phyloP scores from a whole-genome alignment of 352 stramenopile species.

The Lagenidium sp. region DNA sequence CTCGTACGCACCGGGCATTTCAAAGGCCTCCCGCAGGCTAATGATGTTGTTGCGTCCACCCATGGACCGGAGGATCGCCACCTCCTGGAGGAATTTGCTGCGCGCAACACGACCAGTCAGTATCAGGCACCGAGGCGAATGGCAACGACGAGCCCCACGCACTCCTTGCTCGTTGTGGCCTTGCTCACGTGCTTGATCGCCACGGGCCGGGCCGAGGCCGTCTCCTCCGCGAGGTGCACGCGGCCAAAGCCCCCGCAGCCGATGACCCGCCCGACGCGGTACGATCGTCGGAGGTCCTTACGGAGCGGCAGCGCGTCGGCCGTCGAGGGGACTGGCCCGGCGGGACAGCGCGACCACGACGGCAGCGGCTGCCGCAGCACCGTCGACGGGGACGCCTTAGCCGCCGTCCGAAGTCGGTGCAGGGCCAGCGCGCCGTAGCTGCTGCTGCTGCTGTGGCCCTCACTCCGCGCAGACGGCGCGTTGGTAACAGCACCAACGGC shows the following conservation, averaged over 20 bases:
- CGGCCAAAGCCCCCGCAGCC: constrained; percentile 21
- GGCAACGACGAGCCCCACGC: no score
- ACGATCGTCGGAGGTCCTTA: constrained; percentile 7
- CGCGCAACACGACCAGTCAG: no score
- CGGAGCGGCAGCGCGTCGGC: background rate
- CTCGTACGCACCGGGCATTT: constrained; percentile 13
- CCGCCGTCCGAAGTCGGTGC: no score
- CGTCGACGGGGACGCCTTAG: no score
- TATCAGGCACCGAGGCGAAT: no score
- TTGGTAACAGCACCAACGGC: no score
- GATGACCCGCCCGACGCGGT: constrained; percentile 11
- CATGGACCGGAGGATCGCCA: constrained; percentile 18
- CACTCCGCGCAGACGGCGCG: no score
- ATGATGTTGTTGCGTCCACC: constrained; percentile 18
- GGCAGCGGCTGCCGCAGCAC: no score
- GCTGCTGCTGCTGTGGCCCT: no score
- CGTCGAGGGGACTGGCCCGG: no score
- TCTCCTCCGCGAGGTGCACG: constrained; percentile 15
- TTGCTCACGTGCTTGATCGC: constrained; percentile 29
- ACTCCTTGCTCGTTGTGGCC: constrained; percentile 16
- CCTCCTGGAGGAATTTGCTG: constrained; percentile 27
- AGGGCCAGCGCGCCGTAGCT: no score
- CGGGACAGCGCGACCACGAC: no score
- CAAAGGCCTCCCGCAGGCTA: constrained; percentile 23
- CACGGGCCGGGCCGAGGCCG: constrained; percentile 12